Evolutionary conservation across 1,284 basidiomycete species (phyloP), one percentile per base, ranked within the genome.

Genomic region (Ustilago trichophora): DNA sequence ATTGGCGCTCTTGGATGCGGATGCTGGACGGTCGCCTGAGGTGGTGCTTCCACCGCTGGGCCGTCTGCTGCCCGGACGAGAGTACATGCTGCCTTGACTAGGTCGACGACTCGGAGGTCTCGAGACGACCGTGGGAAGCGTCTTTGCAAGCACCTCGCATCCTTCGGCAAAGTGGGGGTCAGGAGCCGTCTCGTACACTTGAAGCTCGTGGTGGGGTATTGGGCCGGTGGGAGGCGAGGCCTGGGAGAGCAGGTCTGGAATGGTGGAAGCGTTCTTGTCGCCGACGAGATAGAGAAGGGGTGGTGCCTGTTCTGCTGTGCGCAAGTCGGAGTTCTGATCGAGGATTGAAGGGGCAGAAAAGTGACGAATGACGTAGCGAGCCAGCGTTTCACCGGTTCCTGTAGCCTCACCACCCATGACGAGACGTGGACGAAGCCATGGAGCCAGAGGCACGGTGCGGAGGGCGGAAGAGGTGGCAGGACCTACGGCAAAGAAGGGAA

Each of bases 401-500:
- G 75, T 73, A 7, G 69, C 71, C 11, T 71, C 77, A 9, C 72
- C 74, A 6, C 75, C 78, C 46, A 75, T 57, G 16, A 80, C 59
- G 12, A 57, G 40, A 10, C 49, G 52, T 2, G 78, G 77, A 22
- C 58, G 51, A 0, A 80, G 44, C 53, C 69, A 64, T 3, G 64
- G 63, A 15, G 71, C 57, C 6, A 76, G 41, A 12, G 49, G 53
- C 6, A 72, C 54, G 4, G 55, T 44, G 6, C 54, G 54, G 2
- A 80, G 46, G 0, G 67, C 64, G 5, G 69, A 70, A 10, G 59
- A 56, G 12, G 78, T 80, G 0, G 78, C 75, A 2, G 75, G 78
- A 0, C 78, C 78, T 2, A 78, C 75, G n/a, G 72, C 74, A 46
- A 78, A 80, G 70, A 77, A 76, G 15, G 77, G 77, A 15, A 71